Percentiles rank a stretch among this genome's conserved stretches.
phyloP scores from a whole-genome alignment of 805 yeast genomes.

The Pichia kluyveri region DNA sequence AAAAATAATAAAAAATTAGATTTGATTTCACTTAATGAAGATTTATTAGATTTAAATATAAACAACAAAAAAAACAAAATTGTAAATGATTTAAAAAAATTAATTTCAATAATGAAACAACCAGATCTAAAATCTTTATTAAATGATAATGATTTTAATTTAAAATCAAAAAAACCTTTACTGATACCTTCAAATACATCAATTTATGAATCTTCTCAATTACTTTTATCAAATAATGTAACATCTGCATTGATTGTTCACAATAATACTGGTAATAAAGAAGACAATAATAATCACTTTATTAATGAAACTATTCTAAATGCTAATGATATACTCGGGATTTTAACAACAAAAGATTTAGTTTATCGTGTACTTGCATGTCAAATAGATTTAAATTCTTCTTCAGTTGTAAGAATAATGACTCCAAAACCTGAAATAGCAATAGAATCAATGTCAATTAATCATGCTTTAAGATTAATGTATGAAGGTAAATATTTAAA shows the following conservation, averaged over 20 bases:
- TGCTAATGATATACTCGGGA: constrained; percentile 32
- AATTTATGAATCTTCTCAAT: constrained; percentile 30
- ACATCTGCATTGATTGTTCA: constrained; percentile 33
- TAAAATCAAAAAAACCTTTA: constrained; percentile 24
- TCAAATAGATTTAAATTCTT: constrained; percentile 26
- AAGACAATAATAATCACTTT: too few species aligned
- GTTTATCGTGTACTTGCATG: constrained; percentile 33
- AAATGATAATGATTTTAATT: constrained; percentile 15
- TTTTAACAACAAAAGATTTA: constrained; percentile 37
- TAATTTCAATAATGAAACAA: constrained; percentile 32
- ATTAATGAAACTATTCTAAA: constrained; percentile 7
- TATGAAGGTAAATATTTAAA: constrained; percentile 38
- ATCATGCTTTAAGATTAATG: constrained; percentile 36
- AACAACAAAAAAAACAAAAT: constrained; percentile 20
- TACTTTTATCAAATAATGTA: constrained; percentile 29
- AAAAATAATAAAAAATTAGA: constrained; percentile 10
- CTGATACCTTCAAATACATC: constrained; percentile 28
- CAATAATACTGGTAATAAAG: background rate
- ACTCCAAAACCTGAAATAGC: constrained; percentile 41
- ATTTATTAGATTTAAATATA: constrained; percentile 19
- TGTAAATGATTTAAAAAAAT: constrained; percentile 26
- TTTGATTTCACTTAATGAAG: constrained; percentile 14
- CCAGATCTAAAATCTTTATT: constrained; percentile 29
- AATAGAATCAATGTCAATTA: constrained; percentile 28
- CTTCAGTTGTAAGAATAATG: constrained; percentile 34